These are phyloP conservation scores for Echeveria elegans DNA, from an alignment of 164 flowering plant genomes.

Conservation along the genomic window DNA sequence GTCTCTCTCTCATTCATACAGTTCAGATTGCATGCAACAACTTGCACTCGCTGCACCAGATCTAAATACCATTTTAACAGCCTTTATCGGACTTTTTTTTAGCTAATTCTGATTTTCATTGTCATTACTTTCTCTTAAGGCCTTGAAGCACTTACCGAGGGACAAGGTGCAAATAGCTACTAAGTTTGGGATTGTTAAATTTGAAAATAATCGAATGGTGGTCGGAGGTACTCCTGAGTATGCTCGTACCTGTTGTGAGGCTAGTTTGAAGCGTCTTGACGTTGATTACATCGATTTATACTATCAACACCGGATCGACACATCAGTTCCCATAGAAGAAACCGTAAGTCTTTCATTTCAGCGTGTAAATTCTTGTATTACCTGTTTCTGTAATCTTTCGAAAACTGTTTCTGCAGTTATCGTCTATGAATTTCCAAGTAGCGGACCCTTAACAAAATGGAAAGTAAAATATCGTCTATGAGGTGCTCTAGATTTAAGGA, in stretches of 20 bases:
- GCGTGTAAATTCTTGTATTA: neutral
- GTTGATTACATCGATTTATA: conserved; percentile 26
- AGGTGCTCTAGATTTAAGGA: neutral
- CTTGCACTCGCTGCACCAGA: too few species aligned
- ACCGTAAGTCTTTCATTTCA: conserved; percentile 14
- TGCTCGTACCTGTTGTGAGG: conserved; percentile 22
- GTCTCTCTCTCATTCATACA: too few species aligned
- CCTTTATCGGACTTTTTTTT: neutral
- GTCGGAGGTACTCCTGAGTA: conserved; percentile 21
- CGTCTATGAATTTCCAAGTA: neutral
- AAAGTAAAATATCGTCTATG: too few species aligned
- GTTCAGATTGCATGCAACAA: too few species aligned
- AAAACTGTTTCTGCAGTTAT: neutral
- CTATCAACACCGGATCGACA: conserved; percentile 21
- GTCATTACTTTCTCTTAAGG: neutral
- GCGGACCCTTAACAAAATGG: too few species aligned
- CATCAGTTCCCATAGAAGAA: conserved; percentile 23
- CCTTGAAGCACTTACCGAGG: neutral
- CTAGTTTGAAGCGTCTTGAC: conserved; percentile 21
- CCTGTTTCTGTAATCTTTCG: neutral
- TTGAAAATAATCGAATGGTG: neutral
- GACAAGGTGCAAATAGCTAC: conserved; percentile 7
- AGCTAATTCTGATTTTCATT: neutral
- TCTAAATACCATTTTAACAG: too few species aligned
- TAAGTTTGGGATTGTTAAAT: conserved; percentile 16